These are phyloP conservation scores for Moricandia moricandioides DNA, from an alignment of 345 rosid species.

Conservation along the genomic window DNA sequence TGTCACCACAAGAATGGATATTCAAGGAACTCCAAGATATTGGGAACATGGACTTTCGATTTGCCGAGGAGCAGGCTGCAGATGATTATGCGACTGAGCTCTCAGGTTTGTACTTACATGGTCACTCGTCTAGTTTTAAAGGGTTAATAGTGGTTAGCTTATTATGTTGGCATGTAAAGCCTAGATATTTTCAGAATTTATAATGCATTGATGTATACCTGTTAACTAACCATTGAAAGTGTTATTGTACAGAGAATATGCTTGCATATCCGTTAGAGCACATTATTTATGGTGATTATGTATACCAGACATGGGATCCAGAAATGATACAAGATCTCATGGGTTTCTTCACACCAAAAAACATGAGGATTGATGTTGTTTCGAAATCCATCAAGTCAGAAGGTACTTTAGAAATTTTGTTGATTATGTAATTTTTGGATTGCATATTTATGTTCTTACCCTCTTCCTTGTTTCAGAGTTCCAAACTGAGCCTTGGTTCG, in stretches of 20 bases:
- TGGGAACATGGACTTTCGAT: conserved; percentile 87
- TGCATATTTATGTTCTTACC: conserved; percentile 5
- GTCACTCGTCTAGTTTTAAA: conserved; percentile 11
- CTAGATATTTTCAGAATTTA: background rate
- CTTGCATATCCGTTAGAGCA: conserved; percentile 83
- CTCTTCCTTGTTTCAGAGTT: conserved; percentile 49
- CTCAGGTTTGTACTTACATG: conserved; percentile 58
- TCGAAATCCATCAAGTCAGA: conserved; percentile 63
- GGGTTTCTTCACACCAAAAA: conserved; percentile 70
- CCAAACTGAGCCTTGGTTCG: conserved; percentile 88
- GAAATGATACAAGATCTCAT: conserved; percentile 57
- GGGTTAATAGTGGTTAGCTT: background rate
- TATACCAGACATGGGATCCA: conserved; percentile 80
- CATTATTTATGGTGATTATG: conserved; percentile 80
- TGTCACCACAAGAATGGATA: conserved; percentile 93
- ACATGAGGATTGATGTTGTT: conserved; percentile 91
- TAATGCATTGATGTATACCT: conserved; percentile 15
- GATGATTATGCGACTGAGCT: conserved; percentile 98
- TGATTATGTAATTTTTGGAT: conserved; percentile 1
- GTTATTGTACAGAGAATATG: conserved; percentile 63
- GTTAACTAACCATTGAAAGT: conserved; percentile 12
- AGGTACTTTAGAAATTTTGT: conserved; percentile 46
- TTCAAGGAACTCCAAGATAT: conserved; percentile 96
- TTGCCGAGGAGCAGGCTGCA: conserved; percentile 92
- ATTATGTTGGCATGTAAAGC: conserved; percentile 16